Evolutionary conservation across 176 grass and related monocot genomes (phyloP).

Genomic region (Lolium multiflorum): DNA sequence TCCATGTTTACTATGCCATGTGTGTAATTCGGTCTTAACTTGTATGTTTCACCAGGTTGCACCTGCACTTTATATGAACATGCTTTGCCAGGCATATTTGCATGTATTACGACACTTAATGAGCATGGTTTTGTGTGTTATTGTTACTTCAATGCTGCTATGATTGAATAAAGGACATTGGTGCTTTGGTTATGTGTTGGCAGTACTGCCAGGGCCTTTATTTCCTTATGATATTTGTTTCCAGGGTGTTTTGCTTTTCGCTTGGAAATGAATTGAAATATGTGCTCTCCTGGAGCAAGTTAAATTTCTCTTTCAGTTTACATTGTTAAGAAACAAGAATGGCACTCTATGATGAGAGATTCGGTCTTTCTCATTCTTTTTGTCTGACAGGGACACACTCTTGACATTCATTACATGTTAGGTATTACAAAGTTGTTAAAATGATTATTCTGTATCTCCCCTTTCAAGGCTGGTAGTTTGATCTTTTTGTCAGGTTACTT

Average conservation of each 20-base stretch:
- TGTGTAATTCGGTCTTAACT: too few species aligned
- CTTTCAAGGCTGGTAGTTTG: neutral
- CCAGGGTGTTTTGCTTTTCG: neutral
- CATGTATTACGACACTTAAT: too few species aligned
- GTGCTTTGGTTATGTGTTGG: neutral
- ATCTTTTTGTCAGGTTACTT: neutral
- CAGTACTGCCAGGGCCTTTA: neutral
- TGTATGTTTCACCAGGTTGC: too few species aligned
- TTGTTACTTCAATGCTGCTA: neutral
- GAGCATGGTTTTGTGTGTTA: neutral
- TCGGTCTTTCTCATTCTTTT: neutral
- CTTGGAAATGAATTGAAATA: neutral
- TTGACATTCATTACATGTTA: too few species aligned
- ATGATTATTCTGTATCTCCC: neutral
- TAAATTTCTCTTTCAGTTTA: neutral
- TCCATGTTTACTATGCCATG: neutral
- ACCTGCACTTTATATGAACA: too few species aligned
- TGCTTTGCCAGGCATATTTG: too few species aligned
- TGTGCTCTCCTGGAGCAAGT: neutral
- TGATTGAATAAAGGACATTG: neutral
- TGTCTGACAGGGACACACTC: neutral
- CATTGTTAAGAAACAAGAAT: neutral
- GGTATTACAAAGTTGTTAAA: too few species aligned
- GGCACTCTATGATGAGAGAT: neutral
- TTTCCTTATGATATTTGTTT: neutral